Evolutionary conservation across 2,329 filamentous ascomycete genomes (phyloP).

Genomic region (Xylariaceae sp.): DNA sequence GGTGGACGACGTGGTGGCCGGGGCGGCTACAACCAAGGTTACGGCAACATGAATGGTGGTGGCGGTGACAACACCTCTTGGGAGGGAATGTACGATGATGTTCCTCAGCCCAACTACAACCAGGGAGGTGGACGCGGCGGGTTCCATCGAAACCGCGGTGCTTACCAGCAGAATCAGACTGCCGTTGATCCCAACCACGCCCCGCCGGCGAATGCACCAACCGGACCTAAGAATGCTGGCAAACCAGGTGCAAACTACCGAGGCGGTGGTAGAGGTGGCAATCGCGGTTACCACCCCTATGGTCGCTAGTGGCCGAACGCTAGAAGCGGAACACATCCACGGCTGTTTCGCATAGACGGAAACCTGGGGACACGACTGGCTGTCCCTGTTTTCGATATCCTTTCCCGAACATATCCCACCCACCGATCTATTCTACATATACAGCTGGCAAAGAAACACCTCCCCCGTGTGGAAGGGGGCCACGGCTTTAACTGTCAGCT

Average conservation of each 20-base stretch:
- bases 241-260: slow-evolving; percentile 89
- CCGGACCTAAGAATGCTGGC: slow-evolving; percentile 91
- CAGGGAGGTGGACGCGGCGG: slow-evolving; percentile 42
- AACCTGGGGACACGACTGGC: background rate
- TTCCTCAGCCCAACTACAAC: slow-evolving; percentile 70
- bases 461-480: background rate
- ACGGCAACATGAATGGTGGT: slow-evolving; percentile 36
- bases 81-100: slow-evolving; percentile 98
- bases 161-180: slow-evolving; percentile 35
- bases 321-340: background rate
- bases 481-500: background rate
- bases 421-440: background rate
- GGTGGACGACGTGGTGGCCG: slow-evolving; percentile 30
- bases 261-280: slow-evolving; percentile 73
- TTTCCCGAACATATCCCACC: background rate
- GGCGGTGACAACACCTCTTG: slow-evolving; percentile 70
- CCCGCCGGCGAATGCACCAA: slow-evolving; percentile 78
- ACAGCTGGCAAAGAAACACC: background rate
- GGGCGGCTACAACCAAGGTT: slow-evolving; percentile 36
- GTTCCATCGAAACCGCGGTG: slow-evolving; percentile 36
- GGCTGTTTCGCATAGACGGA: background rate
- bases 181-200: slow-evolving; percentile 50
- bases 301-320: slow-evolving; percentile 23
- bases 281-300: slow-evolving; percentile 78
- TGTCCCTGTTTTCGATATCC: background rate